Conservation (phyloP, 2,329 filamentous ascomycete species). For the Aureobasidium sp. region DNA sequence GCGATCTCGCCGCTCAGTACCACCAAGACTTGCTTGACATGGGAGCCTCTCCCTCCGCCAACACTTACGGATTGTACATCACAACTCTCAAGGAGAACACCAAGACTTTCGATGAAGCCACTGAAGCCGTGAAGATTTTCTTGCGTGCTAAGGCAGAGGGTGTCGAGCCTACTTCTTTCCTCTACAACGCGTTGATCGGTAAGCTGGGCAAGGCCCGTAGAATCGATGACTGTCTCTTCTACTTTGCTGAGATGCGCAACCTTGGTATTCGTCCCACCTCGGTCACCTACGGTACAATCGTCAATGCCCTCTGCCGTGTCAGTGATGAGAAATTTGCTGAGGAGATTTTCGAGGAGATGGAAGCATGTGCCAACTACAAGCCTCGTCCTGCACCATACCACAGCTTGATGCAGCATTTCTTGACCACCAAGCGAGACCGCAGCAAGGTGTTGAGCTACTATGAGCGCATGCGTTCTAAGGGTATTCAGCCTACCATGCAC, state of each 20-base stretch:
- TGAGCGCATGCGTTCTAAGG: slow-evolving; percentile 80
- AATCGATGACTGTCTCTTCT: slow-evolving; percentile 96
- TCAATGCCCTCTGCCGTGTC: slow-evolving; percentile 94
- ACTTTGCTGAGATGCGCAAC: slow-evolving; percentile 95
- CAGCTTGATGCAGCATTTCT: slow-evolving; percentile 99
- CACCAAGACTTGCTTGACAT: slow-evolving; percentile 88
- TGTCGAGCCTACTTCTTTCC: slow-evolving; percentile 89
- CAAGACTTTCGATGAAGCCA: slow-evolving; percentile 96
- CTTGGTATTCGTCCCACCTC: slow-evolving; percentile 91
- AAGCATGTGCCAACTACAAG: slow-evolving; percentile 98
- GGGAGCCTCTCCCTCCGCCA: slow-evolving; percentile 85
- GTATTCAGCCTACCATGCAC: slow-evolving; percentile 85
- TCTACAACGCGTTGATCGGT: slow-evolving; percentile 97
- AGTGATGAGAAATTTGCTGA: slow-evolving; percentile 97
- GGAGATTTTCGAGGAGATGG: slow-evolving; percentile 98
- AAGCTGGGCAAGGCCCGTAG: slow-evolving; percentile 97
- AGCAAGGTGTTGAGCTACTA: slow-evolving; percentile 90
- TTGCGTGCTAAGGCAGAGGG: slow-evolving; percentile 86
- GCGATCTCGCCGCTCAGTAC: slow-evolving; percentile 71
- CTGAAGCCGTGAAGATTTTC: slow-evolving; percentile 96
- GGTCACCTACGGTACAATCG: slow-evolving; percentile 95
- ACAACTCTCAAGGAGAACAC: slow-evolving; percentile 97
- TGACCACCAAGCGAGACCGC: slow-evolving; percentile 94
- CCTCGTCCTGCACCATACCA: slow-evolving; percentile 95
- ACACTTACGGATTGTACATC: slow-evolving; percentile 97